phyloP scores from a whole-genome alignment of 2,329 filamentous ascomycete species.

The Rachicladosporium sp. region DNA sequence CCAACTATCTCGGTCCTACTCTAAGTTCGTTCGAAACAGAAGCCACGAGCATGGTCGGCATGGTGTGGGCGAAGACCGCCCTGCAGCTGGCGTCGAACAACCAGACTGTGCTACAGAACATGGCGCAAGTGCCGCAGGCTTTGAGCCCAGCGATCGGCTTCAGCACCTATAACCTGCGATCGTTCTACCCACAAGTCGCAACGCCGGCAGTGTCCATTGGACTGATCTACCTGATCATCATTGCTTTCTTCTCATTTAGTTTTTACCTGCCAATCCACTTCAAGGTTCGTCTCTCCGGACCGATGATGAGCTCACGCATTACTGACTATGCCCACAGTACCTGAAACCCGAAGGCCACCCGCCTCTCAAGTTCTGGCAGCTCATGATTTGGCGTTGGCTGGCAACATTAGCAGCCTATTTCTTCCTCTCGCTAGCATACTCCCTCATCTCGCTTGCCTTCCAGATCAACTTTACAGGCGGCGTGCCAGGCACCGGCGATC shows the following conservation, averaged over 20 bases:
- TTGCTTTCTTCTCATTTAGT: conserved; percentile 53
- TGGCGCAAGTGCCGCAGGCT: conserved; percentile 39
- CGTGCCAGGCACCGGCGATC: conserved; percentile 33
- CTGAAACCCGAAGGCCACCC: conserved; percentile 44
- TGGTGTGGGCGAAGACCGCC: conserved; percentile 30
- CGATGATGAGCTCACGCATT: background rate
- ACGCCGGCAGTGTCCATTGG: conserved; percentile 50
- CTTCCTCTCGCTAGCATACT: conserved; percentile 51
- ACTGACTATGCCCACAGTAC: conserved; percentile 27
- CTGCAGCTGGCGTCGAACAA: conserved; percentile 30
- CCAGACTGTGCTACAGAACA: conserved; percentile 28
- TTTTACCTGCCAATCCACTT: conserved; percentile 54
- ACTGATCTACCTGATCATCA: conserved; percentile 55
- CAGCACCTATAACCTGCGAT: conserved; percentile 44
- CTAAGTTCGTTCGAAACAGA: conserved; percentile 36
- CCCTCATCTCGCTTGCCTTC: conserved; percentile 49
- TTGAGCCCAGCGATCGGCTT: conserved; percentile 46
- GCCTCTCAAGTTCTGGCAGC: conserved; percentile 45
- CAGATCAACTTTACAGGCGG: conserved; percentile 44
- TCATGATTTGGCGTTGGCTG: conserved; percentile 46
- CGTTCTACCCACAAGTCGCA: conserved; percentile 42
- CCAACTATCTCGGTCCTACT: conserved; percentile 41
- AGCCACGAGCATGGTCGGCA: conserved; percentile 38
- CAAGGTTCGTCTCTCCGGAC: conserved; percentile 14
- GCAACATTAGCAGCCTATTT: conserved; percentile 47